phyloP scores from a whole-genome alignment of 192 early-diverging fungal genomes.

The Backusella parvicylindrica region DNA sequence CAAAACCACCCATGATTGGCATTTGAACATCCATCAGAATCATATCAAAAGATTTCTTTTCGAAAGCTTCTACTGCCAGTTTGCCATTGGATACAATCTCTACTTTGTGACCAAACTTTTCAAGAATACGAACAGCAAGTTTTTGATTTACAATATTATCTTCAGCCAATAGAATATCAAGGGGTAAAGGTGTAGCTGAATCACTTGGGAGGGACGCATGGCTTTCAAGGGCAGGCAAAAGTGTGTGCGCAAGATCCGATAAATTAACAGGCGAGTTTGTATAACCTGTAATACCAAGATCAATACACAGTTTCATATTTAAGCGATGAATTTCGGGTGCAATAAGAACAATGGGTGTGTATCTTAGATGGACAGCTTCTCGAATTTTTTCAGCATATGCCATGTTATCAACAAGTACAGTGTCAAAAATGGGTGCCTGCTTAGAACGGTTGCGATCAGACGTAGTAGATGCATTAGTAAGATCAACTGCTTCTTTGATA shows the following conservation, averaged over 20 bases:
- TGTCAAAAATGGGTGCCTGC: slow-evolving; percentile 53
- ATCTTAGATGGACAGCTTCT: slow-evolving; percentile 53
- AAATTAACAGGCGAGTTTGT: slow-evolving; percentile 63
- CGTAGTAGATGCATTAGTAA: slow-evolving; percentile 21
- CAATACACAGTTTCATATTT: slow-evolving; percentile 69
- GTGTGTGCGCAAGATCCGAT: slow-evolving; percentile 64
- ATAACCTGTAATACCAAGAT: slow-evolving; percentile 67
- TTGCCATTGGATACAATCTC: slow-evolving; percentile 77
- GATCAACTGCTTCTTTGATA: slow-evolving; percentile 48
- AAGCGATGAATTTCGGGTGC: slow-evolving; percentile 51
- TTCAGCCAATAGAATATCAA: slow-evolving; percentile 70
- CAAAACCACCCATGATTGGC: slow-evolving; percentile 89
- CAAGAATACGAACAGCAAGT: slow-evolving; percentile 67
- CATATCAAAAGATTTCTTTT: slow-evolving; percentile 43
- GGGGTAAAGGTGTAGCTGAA: slow-evolving; percentile 49
- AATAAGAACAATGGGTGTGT: slow-evolving; percentile 76
- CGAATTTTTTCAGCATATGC: slow-evolving; percentile 61
- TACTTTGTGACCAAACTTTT: slow-evolving; percentile 74
- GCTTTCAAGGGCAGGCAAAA: slow-evolving; percentile 66
- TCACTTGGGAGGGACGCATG: slow-evolving; percentile 55
- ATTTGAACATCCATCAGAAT: slow-evolving; percentile 89
- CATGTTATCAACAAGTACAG: slow-evolving; percentile 66
- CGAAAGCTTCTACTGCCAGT: slow-evolving; percentile 72
- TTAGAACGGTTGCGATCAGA: slow-evolving; percentile 22
- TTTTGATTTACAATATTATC: slow-evolving; percentile 88